Evolutionary conservation across 768 basidiomycete species (phyloP).

Genomic region (button mushroom (Agaricus bisporus)): DNA sequence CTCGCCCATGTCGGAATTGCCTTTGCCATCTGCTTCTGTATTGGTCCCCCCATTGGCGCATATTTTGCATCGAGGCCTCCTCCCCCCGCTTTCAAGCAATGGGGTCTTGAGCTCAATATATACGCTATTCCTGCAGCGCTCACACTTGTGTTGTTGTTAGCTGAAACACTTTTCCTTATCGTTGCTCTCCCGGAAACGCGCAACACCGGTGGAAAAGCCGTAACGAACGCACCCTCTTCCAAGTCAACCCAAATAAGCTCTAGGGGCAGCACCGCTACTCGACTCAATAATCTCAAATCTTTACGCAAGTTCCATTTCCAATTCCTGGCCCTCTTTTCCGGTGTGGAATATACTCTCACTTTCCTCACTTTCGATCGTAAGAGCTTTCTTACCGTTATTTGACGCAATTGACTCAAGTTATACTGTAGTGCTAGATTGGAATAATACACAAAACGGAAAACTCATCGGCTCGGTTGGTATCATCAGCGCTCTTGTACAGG

Average conservation of each 20-base stretch:
- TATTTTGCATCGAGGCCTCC: conserved; percentile 89
- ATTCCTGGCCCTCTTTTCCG: conserved; percentile 89
- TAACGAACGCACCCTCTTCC: conserved; percentile 8
- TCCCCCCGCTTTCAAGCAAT: conserved; percentile 47
- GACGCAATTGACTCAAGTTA: not conserved
- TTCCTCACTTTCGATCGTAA: conserved; percentile 88
- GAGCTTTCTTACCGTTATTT: conserved; percentile 20
- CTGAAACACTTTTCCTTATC: conserved; percentile 77
- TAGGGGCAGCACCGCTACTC: conserved; percentile 35
- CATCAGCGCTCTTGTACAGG: conserved; percentile 85
- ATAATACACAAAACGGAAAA: conserved; percentile 80
- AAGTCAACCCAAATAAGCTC: conserved; percentile 15
- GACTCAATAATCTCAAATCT: conserved; percentile 49
- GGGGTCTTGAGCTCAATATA: conserved; percentile 70
- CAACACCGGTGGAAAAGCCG: conserved; percentile 29
- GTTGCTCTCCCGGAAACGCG: conserved; percentile 83
- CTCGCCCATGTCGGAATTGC: conserved; percentile 94
- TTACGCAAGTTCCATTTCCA: conserved; percentile 72
- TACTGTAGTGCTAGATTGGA: conserved; percentile 75
- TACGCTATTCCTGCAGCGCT: conserved; percentile 88
- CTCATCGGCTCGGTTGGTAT: conserved; percentile 87
- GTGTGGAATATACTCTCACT: conserved; percentile 93
- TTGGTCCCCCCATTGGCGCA: conserved; percentile 91
- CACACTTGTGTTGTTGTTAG: conserved; percentile 67
- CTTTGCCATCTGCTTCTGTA: conserved; percentile 91